A percentile compares a stretch with the other conserved stretches of the same genome.
Conservation (phyloP, 2,329 filamentous ascomycete species). For the Colletotrichum tropicale region DNA sequence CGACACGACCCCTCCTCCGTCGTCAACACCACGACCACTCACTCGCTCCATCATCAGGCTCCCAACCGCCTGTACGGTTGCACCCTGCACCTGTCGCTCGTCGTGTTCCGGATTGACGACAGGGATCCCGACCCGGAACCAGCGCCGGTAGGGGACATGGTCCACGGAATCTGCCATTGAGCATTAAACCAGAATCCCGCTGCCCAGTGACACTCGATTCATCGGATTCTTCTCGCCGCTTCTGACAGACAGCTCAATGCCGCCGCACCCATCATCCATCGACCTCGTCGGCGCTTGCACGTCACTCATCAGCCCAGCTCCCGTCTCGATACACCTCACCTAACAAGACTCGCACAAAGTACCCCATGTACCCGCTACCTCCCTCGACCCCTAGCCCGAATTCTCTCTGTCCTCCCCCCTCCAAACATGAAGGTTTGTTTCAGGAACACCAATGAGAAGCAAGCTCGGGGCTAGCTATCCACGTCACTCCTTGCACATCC, state of each 20-base stretch:
- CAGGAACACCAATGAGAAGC: constrained; percentile 21
- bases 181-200: neutral
- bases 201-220: neutral
- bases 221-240: neutral
- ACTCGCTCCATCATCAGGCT: neutral
- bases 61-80: constrained; percentile 4
- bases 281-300: neutral
- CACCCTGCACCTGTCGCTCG: constrained; percentile 16
- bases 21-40: neutral
- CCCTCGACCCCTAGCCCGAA: neutral
- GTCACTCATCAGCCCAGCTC: neutral
- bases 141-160: neutral
- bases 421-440: constrained; percentile 18
- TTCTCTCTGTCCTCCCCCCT: neutral
- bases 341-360: neutral
- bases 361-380: neutral
- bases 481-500: constrained; percentile 11
- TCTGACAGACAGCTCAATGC: neutral
- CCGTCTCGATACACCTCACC: neutral
- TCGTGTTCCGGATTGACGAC: constrained; percentile 17
- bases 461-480: constrained; percentile 17
- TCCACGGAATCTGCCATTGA: neutral
- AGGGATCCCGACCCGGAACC: constrained; percentile 8
- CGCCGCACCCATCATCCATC: neutral
- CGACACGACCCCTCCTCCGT: neutral